Percentiles rank a stretch among this genome's conserved stretches.
Evolutionary conservation across 345 rosid species (phyloP).

Genomic region (Murraya paniculata): DNA sequence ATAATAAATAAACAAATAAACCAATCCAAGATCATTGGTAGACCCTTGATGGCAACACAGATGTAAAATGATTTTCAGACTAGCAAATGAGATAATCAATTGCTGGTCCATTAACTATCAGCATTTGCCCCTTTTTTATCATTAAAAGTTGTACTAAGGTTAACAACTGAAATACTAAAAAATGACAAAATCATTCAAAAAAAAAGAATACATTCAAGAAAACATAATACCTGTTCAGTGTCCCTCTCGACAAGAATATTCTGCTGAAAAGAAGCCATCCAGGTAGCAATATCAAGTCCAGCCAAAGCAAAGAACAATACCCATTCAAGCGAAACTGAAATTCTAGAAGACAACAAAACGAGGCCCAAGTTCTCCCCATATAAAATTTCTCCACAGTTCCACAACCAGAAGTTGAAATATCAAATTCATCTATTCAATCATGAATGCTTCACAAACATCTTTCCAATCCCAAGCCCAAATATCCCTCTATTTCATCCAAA

Average conservation of each 20-base stretch:
- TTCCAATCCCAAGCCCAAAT: background rate
- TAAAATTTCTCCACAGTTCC: slow-evolving; percentile 16
- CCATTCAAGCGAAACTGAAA: slow-evolving; percentile 13
- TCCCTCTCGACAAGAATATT: slow-evolving; percentile 37
- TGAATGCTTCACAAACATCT: background rate
- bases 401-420: slow-evolving; percentile 2
- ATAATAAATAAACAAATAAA: background rate
- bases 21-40: background rate
- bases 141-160: background rate
- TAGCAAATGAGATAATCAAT: background rate
- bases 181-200: background rate
- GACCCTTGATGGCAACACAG: background rate
- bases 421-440: slow-evolving; percentile 22
- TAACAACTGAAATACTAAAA: background rate
- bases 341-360: slow-evolving; percentile 28
- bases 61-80: background rate
- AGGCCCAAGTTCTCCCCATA: slow-evolving; percentile 49
- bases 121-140: background rate
- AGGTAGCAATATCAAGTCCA: slow-evolving; percentile 21
- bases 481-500: background rate
- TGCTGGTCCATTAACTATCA: background rate
- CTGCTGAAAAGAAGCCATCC: slow-evolving; percentile 44
- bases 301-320: slow-evolving; percentile 16
- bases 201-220: background rate
- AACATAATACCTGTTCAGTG: slow-evolving; percentile 39